Base-by-base conservation (phyloP, 306 rosid genomes). In the Prunus padus region DNA sequence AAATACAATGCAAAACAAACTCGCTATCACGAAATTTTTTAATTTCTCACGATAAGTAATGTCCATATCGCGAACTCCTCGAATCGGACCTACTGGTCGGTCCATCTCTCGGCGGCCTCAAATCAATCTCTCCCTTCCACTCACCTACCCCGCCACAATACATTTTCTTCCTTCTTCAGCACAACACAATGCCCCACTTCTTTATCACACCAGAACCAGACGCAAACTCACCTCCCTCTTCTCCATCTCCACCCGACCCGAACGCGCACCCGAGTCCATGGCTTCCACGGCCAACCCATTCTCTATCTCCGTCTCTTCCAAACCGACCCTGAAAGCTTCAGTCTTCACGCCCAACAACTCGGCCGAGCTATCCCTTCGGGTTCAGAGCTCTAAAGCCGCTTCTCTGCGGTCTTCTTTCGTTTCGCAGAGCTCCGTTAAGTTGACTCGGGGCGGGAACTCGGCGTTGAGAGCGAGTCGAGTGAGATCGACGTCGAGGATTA, bases 231-330 rank as follows among this genome's bases (percentile, higher is more conserved):
- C 40, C 28, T 20, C 33, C 55, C 75, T 74, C 0, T 12, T 55
- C 40, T 59, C 42, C n/a, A 16, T 72, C 66, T 22, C 22, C n/a
- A 28, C 79, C 59, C 46, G 57, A 25, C 52, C 57, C 20, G 22
- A 22, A 31, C 77, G 62, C 62, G 37, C 6, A 68, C 23, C 47
- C 65, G 6, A 69, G 3, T 37, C 81, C 76, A 85, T 91, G 97
- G 90, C 92, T 67, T 84, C 97, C 72, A 47, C 87, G 0, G 56
- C 89, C 11, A 67, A 77, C 65, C 76, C 82, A 25, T 66, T 84
- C 81, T 84, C 83, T 54, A 78, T 86, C 49, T 67, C 88, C 18
- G 81, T 87, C 76, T 77, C 89, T 28, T 12, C 87, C 76, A 81
- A 89, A 5, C 85, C 72, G 46, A 28, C 68, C 71, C 5, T 67